These are phyloP conservation scores for Phytophthora rubi DNA, from an alignment of 352 stramenopile genomes.

Conservation along the genomic window DNA sequence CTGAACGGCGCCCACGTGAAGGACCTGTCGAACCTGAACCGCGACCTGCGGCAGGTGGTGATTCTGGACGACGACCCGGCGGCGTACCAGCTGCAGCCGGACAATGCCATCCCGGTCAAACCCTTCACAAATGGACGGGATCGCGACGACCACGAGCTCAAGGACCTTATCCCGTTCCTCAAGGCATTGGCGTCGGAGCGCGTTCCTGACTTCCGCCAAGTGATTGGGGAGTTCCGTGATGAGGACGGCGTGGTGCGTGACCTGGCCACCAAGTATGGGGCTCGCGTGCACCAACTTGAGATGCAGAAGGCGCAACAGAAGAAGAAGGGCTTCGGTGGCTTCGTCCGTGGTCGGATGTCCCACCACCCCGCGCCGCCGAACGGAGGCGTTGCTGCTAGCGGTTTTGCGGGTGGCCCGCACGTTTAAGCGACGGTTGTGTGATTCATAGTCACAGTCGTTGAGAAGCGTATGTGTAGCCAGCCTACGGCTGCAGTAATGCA, in stretches of 20 bases:
- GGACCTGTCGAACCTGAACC: constrained; percentile 82
- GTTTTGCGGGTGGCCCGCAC: constrained; percentile 29
- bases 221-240: constrained; percentile 83
- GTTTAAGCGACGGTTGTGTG: constrained; percentile 22
- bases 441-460: constrained; percentile 3
- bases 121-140: constrained; percentile 84
- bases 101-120: constrained; percentile 83
- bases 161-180: constrained; percentile 86
- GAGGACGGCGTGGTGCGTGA: constrained; percentile 83
- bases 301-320: constrained; percentile 83
- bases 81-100: constrained; percentile 84
- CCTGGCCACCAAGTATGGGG: constrained; percentile 76
- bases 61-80: constrained; percentile 85
- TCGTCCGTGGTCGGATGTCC: constrained; percentile 77
- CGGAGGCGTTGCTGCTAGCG: constrained; percentile 27
- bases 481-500: constrained; percentile 1
- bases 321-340: constrained; percentile 85
- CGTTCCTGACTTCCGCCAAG: constrained; percentile 76
- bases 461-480: constrained; percentile 1
- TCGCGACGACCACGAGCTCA: constrained; percentile 80
- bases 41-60: constrained; percentile 81
- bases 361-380: constrained; percentile 49
- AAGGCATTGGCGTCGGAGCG: constrained; percentile 82
- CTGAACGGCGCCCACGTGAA: constrained; percentile 86
- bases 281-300: constrained; percentile 79